Percentiles rank a stretch among this genome's conserved stretches.
Conservation (phyloP, 2,329 filamentous ascomycete species). For the Fusarium robinianum region DNA sequence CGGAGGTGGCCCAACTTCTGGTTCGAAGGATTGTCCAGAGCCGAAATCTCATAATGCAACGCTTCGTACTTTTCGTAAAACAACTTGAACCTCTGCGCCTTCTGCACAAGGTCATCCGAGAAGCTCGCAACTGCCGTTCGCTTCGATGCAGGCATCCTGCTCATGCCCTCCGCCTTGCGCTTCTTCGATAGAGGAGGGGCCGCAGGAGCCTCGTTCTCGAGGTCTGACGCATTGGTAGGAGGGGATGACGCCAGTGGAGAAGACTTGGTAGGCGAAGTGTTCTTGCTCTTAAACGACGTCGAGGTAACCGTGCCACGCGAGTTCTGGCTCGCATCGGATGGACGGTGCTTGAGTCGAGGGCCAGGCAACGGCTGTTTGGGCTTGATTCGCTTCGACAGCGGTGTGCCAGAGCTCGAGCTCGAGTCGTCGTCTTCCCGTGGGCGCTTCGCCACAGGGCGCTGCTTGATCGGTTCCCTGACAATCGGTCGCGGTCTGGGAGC, state of each 20-base stretch:
- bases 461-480: conserved; percentile 40
- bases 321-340: conserved; percentile 54
- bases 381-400: conserved; percentile 62
- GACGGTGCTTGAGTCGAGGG: conserved; percentile 48
- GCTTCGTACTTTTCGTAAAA: conserved; percentile 61
- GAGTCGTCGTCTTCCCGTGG: conserved; percentile 57
- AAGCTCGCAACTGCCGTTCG: conserved; percentile 38
- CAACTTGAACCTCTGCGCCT: conserved; percentile 60
- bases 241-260: conserved; percentile 68
- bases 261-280: conserved; percentile 64
- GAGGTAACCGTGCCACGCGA: conserved; percentile 46
- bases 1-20: conserved; percentile 56
- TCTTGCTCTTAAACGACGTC: conserved; percentile 54
- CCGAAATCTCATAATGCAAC: conserved; percentile 60
- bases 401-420: conserved; percentile 63
- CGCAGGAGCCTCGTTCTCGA: conserved; percentile 50
- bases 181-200: conserved; percentile 46
- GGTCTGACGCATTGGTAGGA: conserved; percentile 67
- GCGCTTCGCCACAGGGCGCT: conserved; percentile 52
- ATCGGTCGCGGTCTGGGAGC: conserved; percentile 38
- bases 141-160: conserved; percentile 36
- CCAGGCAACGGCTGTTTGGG: conserved; percentile 47
- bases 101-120: conserved; percentile 52
- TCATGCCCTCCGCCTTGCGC: conserved; percentile 45
- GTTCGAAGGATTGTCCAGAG: conserved; percentile 54